A percentile compares a stretch with the other conserved stretches of the same genome.
These are phyloP conservation scores for Aspergillus carbonarius DNA, from an alignment of 2,329 filamentous ascomycete species.

Conservation along the genomic window DNA sequence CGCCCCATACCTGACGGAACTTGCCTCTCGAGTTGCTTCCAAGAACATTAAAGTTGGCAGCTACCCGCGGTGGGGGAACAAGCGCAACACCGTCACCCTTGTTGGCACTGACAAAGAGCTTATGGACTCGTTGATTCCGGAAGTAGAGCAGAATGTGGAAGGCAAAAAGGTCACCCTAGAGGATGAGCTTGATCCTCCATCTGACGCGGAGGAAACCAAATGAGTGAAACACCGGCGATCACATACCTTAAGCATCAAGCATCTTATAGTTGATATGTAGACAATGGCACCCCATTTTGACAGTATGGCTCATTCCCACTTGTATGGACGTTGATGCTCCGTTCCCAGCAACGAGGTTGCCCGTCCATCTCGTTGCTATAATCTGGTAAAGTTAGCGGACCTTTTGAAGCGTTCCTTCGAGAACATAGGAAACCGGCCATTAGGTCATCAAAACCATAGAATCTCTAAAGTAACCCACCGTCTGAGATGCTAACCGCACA, in stretches of 20 bases:
- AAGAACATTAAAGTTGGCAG: conserved; percentile 90
- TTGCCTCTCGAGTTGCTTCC: conserved; percentile 70
- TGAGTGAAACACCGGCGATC: neutral
- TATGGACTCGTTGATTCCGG: conserved; percentile 73
- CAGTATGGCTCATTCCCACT: neutral
- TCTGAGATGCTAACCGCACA: too few relatives aligned
- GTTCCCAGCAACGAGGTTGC: neutral
- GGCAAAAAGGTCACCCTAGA: conserved; percentile 70
- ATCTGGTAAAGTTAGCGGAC: too few relatives aligned
- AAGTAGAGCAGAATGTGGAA: conserved; percentile 74
- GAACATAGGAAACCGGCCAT: neutral
- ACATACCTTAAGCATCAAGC: neutral
- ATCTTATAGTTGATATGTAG: neutral
- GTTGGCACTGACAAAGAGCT: conserved; percentile 73
- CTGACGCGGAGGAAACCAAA: conserved; percentile 20
- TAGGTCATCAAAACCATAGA: neutral
- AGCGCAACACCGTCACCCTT: conserved; percentile 83
- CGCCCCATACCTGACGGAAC: conserved; percentile 75
- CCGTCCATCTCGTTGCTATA: too few relatives aligned
- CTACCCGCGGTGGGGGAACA: conserved; percentile 90
- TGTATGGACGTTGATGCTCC: neutral
- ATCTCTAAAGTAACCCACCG: neutral
- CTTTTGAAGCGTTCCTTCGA: neutral
- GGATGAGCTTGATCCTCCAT: conserved; percentile 63
- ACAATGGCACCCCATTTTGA: neutral